A percentile compares a stretch with the other conserved stretches of the same genome.
Evolutionary conservation across 805 yeast species (phyloP).

Genomic region (Martiniozyma abietophila): DNA sequence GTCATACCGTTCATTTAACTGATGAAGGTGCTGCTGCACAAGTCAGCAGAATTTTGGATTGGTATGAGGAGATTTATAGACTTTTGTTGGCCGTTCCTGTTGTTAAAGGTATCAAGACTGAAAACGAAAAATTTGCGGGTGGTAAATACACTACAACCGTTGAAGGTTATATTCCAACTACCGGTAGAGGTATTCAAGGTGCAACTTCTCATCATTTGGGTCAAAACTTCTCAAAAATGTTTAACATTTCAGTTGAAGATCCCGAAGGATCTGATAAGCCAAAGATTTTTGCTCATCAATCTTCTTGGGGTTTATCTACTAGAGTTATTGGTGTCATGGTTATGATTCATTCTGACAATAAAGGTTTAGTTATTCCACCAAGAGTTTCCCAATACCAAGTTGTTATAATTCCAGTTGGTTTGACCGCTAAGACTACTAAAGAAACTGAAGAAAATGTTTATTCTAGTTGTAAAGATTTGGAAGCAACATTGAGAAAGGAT

Average conservation of each 20-base stretch:
- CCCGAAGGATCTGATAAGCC: conserved; percentile 86
- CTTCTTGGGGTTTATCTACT: conserved; percentile 98
- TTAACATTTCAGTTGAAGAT: conserved; percentile 88
- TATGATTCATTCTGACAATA: conserved; percentile 97
- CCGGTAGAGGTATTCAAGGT: conserved; percentile 99
- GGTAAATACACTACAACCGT: conserved; percentile 91
- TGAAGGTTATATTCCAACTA: conserved; percentile 95
- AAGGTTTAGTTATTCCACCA: conserved; percentile 97
- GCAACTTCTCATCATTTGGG: conserved; percentile 98
- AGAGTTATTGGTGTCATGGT: conserved; percentile 99
- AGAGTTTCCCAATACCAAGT: conserved; percentile 89
- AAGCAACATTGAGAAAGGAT: conserved; percentile 44
- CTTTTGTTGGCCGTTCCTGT: conserved; percentile 97
- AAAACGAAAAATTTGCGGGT: conserved; percentile 97
- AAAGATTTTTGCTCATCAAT: conserved; percentile 84
- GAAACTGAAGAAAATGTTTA: conserved; percentile 65
- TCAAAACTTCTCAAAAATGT: conserved; percentile 97
- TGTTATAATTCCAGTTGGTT: conserved; percentile 90
- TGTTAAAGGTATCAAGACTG: conserved; percentile 89
- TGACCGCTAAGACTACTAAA: conserved; percentile 75
- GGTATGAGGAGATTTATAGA: conserved; percentile 76
- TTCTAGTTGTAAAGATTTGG: conserved; percentile 63
- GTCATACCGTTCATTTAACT: conserved; percentile 95
- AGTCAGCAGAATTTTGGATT: conserved; percentile 77
- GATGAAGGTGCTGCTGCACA: conserved; percentile 72